A percentile compares a stretch with the other conserved stretches of the same genome.
These are phyloP conservation scores for Rhizopogon rudus DNA, from an alignment of 768 basidiomycete genomes.

Conservation along the genomic window DNA sequence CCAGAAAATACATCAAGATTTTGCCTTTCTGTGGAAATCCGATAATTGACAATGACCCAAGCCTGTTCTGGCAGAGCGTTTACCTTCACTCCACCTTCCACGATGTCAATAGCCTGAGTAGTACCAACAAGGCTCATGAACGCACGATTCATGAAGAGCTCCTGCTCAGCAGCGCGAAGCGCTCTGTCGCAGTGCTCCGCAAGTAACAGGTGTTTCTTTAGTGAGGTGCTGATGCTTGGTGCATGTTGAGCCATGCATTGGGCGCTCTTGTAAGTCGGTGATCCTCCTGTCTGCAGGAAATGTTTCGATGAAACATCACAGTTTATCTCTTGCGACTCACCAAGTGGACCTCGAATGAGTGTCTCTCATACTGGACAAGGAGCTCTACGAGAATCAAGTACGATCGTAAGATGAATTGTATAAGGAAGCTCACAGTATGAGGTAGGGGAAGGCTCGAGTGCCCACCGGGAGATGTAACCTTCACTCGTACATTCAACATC, in stretches of 20 bases:
- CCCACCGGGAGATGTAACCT: slow-evolving; percentile 63
- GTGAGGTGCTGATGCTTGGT: slow-evolving; percentile 41
- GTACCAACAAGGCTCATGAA: slow-evolving; percentile 51
- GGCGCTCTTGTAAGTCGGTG: slow-evolving; percentile 55
- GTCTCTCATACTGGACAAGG: slow-evolving; percentile 61
- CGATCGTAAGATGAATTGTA: background rate
- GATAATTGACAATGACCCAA: slow-evolving; percentile 67
- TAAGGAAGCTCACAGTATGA: slow-evolving; percentile 54
- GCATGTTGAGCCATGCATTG: slow-evolving; percentile 66
- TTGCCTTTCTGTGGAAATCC: slow-evolving; percentile 58
- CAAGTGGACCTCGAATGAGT: slow-evolving; percentile 53
- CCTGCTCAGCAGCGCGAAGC: slow-evolving; percentile 3
- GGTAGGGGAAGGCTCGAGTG: slow-evolving; percentile 76
- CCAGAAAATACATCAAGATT: background rate
- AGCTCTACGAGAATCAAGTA: slow-evolving; percentile 37
- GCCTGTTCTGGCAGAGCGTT: slow-evolving; percentile 79
- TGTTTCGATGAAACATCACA: background rate
- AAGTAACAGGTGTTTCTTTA: slow-evolving; percentile 43
- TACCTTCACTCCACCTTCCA: slow-evolving; percentile 62
- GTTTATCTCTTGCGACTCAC: slow-evolving; percentile 30
- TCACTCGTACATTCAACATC: slow-evolving; percentile 54
- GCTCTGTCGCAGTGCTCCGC: slow-evolving; percentile 12
- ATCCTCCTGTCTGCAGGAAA: slow-evolving; percentile 40
- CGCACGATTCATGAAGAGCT: background rate
- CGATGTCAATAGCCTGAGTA: slow-evolving; percentile 75